phyloP scores from a whole-genome alignment of 2,329 filamentous ascomycete species.

The Neonectria punicea region DNA sequence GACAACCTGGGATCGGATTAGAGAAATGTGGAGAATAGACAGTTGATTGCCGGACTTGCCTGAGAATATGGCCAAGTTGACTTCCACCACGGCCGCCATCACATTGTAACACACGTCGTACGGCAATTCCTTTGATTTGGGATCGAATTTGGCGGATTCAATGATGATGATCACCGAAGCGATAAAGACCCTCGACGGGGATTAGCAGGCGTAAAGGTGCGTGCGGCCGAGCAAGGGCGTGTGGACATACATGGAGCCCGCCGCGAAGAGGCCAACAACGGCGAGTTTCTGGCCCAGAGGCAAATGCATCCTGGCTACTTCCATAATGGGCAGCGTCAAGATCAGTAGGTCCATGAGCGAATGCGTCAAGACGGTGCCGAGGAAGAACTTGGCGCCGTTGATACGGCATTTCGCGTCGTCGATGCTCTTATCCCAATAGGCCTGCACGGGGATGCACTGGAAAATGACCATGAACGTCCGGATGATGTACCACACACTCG shows the following conservation, averaged over 20 bases:
- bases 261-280: conserved; percentile 38
- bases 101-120: conserved; percentile 30
- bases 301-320: conserved; percentile 42
- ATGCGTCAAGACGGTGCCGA: conserved; percentile 46
- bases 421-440: conserved; percentile 46
- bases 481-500: conserved; percentile 41
- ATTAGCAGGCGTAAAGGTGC: conserved; percentile 5
- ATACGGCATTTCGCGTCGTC: conserved; percentile 44
- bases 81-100: conserved; percentile 33
- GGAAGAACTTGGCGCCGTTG: conserved; percentile 44
- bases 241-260: conserved; percentile 38
- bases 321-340: conserved; percentile 44
- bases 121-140: conserved; percentile 26
- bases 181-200: conserved; percentile 27
- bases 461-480: conserved; percentile 48
- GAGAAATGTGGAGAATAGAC: background rate
- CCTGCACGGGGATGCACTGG: conserved; percentile 47
- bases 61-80: conserved; percentile 37
- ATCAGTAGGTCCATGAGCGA: conserved; percentile 47
- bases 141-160: conserved; percentile 23
- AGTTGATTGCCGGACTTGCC: conserved; percentile 10
- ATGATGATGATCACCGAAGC: conserved; percentile 32
- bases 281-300: conserved; percentile 40
- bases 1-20: background rate
- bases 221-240: background rate